Evolutionary conservation across 176 grass and related monocot genomes (phyloP), one percentile per base, ranked within the genome.

Genomic region (Chloris gayana): DNA sequence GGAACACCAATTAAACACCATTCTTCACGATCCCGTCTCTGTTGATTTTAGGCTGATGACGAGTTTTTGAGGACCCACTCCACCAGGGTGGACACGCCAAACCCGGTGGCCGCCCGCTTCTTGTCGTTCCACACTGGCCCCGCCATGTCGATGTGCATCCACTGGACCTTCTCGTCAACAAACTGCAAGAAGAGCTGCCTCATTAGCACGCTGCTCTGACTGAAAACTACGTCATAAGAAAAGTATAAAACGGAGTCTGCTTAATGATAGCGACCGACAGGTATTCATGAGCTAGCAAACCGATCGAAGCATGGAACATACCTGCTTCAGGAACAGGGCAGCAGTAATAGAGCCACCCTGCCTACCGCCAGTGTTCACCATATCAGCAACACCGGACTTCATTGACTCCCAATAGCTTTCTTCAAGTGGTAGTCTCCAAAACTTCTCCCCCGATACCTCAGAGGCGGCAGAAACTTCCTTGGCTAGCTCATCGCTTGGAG

Each of bases 41-140:
- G 60, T 53, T 53, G 9, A 4, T 78, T 37, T 78, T 80, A 98
- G 9, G 82, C 1, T 44, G 9, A 91, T 38, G 95, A 93, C 37
- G 95, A 95, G 84, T 98, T 98, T 49, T 92, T 95, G 70, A 98
- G 21, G 85, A 98, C 96, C 96, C 96, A 98, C 81, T 98, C 92
- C 34, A 93, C 90, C 82, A 98, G 69, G 62, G 96, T 98, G 44
- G 96, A 95, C 5, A 95, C 96, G 3, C 96, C 96, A 22, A 98
- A 98, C 5, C 96, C 96, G 12, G 92, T 98, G 32, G 84, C 92
- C 0, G 88, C 45, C 6, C 88, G 88, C 85, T 98, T 98, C 88
- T 93, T 98, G 50, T 98, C 86, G 61, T 75, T 95, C 92, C 96
- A 95, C 71, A 98, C 96, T 11, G 96, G 96, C 44, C 96, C 96